These are phyloP conservation scores for Podospora anserina DNA, from an alignment of 495 filamentous ascomycete genomes.

Conservation along the genomic window DNA sequence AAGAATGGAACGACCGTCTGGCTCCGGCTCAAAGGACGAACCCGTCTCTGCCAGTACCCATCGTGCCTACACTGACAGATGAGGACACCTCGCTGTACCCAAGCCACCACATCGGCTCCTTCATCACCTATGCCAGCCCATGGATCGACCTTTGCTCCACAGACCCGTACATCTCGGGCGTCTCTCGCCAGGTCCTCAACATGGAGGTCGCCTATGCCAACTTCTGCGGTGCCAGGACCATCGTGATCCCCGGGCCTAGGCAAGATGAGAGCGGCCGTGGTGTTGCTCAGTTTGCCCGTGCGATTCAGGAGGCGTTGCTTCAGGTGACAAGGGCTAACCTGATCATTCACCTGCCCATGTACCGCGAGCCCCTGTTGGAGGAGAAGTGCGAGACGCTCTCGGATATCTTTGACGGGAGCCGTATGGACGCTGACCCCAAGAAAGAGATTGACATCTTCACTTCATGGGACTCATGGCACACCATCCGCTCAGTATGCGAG, in stretches of 20 bases:
- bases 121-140: conserved; percentile 70
- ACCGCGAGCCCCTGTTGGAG: conserved; percentile 48
- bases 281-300: conserved; percentile 71
- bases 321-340: conserved; percentile 73
- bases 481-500: conserved; percentile 79
- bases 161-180: conserved; percentile 72
- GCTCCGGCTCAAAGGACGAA: conserved; percentile 26
- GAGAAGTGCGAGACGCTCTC: conserved; percentile 42
- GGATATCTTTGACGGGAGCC: conserved; percentile 26
- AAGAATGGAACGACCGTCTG: conserved; percentile 26
- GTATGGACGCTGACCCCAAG: conserved; percentile 16
- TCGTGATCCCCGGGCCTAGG: conserved; percentile 75
- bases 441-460: conserved; percentile 62
- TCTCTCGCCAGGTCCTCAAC: conserved; percentile 85
- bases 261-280: conserved; percentile 41
- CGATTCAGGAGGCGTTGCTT: conserved; percentile 74
- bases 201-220: conserved; percentile 90
- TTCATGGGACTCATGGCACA: conserved; percentile 92
- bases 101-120: conserved; percentile 63
- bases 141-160: conserved; percentile 90
- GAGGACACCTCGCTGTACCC: conserved; percentile 73
- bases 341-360: conserved; percentile 78
- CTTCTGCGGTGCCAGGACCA: conserved; percentile 83
- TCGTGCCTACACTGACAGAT: conserved; percentile 67
- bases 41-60: conserved; percentile 43